Percentiles rank a stretch among this genome's conserved stretches.
These are phyloP conservation scores for Pseudomonodictys pantanalensis DNA, from an alignment of 495 filamentous ascomycete genomes.

Conservation along the genomic window DNA sequence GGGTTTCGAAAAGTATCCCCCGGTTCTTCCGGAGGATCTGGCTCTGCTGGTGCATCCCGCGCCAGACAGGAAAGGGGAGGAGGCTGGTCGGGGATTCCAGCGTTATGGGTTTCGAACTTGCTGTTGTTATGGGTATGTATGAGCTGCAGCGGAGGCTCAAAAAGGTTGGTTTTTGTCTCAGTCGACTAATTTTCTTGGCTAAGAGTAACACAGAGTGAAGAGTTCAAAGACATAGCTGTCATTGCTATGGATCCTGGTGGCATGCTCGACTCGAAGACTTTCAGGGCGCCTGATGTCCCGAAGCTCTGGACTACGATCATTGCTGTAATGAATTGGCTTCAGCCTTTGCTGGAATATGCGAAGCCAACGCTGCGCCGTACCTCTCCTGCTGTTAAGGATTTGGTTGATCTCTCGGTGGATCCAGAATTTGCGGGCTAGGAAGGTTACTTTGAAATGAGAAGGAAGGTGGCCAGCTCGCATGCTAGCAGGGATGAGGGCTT, in stretches of 20 bases:
- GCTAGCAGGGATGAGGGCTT: slow-evolving; percentile 43
- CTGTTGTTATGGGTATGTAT: slow-evolving; percentile 6
- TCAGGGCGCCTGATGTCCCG: not conserved
- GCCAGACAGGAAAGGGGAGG: not conserved
- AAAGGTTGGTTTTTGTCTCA: not conserved
- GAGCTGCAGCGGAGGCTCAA: slow-evolving; percentile 5
- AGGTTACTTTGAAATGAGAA: slow-evolving; percentile 46
- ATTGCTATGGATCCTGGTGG: slow-evolving; percentile 17
- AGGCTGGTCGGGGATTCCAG: slow-evolving; percentile 8
- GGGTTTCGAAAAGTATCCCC: not conserved
- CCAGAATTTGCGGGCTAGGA: slow-evolving; percentile 36
- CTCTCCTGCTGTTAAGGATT: slow-evolving; percentile 41
- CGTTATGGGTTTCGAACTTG: slow-evolving; percentile 11
- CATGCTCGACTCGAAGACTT: slow-evolving; percentile 10
- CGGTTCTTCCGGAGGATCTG: slow-evolving; percentile 5
- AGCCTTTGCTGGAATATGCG: slow-evolving; percentile 38
- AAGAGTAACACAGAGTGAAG: not conserved
- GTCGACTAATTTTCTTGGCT: not conserved
- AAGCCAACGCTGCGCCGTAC: slow-evolving; percentile 42
- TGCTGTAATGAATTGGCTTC: slow-evolving; percentile 37
- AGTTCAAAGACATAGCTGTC: not conserved
- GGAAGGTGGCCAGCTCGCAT: slow-evolving; percentile 42
- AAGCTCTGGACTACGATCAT: not conserved
- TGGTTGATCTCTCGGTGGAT: slow-evolving; percentile 38
- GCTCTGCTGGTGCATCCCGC: slow-evolving; percentile 4